These are phyloP conservation scores for Hordeum pubiflorum DNA, from an alignment of 202 grass and related monocot species.

Conservation along the genomic window DNA sequence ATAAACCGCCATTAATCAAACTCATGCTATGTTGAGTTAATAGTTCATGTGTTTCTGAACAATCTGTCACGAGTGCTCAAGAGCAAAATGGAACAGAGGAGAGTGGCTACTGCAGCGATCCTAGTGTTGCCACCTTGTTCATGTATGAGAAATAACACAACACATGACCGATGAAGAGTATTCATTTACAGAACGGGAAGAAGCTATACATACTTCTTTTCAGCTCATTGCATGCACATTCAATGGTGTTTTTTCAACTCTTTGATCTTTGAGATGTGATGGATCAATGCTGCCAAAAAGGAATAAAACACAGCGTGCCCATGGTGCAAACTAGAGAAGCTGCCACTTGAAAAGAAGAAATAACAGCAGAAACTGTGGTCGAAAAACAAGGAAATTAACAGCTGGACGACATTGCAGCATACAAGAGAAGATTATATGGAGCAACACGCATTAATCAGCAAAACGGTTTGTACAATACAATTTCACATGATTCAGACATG, in stretches of 20 bases:
- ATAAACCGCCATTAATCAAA: too few relatives aligned
- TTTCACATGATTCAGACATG: slow-evolving; percentile 9
- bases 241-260: background rate
- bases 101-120: too few relatives aligned
- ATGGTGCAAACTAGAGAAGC: background rate
- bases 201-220: too few relatives aligned
- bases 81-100: too few relatives aligned
- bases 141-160: too few relatives aligned
- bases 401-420: background rate
- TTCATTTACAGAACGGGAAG: too few relatives aligned
- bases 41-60: too few relatives aligned
- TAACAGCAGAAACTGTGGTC: background rate
- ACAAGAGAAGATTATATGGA: background rate
- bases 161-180: too few relatives aligned
- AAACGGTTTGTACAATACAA: background rate
- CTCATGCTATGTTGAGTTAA: too few relatives aligned
- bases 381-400: background rate
- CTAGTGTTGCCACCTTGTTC: too few relatives aligned
- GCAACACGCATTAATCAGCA: background rate
- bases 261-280: background rate
- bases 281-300: background rate
- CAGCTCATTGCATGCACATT: too few relatives aligned
- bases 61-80: too few relatives aligned
- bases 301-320: background rate
- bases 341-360: background rate